Evolutionary conservation across 1,284 basidiomycete species (phyloP).

Genomic region (Trichosporon asahii): DNA sequence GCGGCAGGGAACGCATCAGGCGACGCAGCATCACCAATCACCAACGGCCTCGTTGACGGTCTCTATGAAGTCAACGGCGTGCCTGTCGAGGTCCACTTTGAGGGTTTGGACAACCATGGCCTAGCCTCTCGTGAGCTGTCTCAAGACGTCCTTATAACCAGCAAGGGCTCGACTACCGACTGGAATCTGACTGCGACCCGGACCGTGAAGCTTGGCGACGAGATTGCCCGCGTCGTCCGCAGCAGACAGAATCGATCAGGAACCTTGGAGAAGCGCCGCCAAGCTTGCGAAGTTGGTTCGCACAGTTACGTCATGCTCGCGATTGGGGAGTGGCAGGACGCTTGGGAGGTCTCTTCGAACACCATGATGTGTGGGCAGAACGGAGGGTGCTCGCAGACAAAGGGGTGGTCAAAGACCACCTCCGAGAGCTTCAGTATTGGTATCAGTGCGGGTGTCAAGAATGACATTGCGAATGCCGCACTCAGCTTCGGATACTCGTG

Average conservation of each 20-base stretch:
- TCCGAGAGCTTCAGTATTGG: neutral
- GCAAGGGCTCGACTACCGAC: neutral
- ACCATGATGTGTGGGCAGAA: neutral
- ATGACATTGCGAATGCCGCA: neutral
- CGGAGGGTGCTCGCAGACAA: neutral
- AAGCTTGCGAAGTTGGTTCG: neutral
- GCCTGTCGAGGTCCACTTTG: neutral
- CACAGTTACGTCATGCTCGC: neutral
- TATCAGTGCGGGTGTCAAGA: neutral
- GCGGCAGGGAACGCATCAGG: neutral
- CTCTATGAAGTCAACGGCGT: neutral
- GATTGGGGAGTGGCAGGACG: neutral
- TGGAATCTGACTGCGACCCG: neutral
- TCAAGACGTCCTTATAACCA: neutral
- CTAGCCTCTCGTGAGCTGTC: neutral
- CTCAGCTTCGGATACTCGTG: neutral
- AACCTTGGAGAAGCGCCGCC: neutral
- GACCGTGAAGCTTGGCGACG: neutral
- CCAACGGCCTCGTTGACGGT: neutral
- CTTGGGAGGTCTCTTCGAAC: neutral
- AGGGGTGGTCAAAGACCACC: neutral
- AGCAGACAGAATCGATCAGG: neutral
- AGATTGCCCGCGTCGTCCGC: neutral
- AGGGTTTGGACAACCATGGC: neutral
- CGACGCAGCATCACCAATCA: neutral